Evolutionary conservation across 345 rosid species (phyloP).

Genomic region (Camelina laxa): DNA sequence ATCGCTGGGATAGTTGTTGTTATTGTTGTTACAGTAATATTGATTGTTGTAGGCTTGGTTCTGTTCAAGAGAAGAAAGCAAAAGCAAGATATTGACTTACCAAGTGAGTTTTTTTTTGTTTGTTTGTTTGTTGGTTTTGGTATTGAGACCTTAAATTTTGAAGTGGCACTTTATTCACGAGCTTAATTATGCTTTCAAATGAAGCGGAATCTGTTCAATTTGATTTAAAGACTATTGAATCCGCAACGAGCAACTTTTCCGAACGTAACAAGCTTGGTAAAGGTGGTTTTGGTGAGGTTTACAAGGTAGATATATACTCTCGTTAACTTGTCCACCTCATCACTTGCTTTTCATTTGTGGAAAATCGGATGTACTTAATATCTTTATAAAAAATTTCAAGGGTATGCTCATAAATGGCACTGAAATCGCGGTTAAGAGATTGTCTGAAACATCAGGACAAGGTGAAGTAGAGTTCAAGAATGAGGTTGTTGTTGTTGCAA

Average conservation of each 20-base stretch:
- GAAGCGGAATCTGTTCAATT: slow-evolving; percentile 53
- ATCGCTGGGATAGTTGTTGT: slow-evolving; percentile 14
- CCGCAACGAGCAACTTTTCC: slow-evolving; percentile 57
- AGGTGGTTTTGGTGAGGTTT: slow-evolving; percentile 77
- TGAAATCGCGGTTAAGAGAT: slow-evolving; percentile 54
- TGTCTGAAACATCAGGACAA: slow-evolving; percentile 51
- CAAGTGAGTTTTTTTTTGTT: slow-evolving; percentile 20
- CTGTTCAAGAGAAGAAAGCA: slow-evolving; percentile 24
- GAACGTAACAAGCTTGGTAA: slow-evolving; percentile 56
- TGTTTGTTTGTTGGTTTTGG: not conserved
- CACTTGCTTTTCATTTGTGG: not conserved
- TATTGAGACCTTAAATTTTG: not conserved
- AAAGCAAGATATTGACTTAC: slow-evolving; percentile 8
- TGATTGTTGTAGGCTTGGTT: slow-evolving; percentile 24
- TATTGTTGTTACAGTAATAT: slow-evolving; percentile 12
- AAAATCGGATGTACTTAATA: not conserved
- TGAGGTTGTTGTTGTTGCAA: slow-evolving; percentile 52
- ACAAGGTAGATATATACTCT: slow-evolving; percentile 40
- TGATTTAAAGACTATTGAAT: slow-evolving; percentile 48
- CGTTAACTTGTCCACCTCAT: not conserved
- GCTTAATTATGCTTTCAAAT: not conserved
- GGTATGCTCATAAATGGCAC: slow-evolving; percentile 39
- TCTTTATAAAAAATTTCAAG: slow-evolving; percentile 2
- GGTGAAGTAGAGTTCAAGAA: slow-evolving; percentile 56
- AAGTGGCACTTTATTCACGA: too few relatives aligned